These are phyloP conservation scores for Malassezia brasiliensis DNA, from an alignment of 1,284 basidiomycete genomes.

Conservation along the genomic window DNA sequence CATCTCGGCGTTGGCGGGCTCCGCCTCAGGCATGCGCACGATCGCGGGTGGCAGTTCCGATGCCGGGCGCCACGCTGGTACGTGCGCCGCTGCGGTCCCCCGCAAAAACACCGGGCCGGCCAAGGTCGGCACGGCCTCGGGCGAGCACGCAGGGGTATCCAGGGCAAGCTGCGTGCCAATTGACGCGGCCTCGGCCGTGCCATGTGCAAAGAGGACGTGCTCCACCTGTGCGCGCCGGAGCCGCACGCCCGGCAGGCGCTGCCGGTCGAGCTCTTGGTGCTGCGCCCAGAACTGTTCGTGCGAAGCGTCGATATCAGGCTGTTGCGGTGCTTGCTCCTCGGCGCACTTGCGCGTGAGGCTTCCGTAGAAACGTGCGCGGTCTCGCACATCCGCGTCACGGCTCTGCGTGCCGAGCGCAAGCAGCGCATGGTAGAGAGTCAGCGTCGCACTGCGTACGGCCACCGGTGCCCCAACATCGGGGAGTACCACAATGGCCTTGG, in stretches of 20 bases:
- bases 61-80: not conserved
- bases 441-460: constrained; percentile 7
- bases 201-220: constrained; percentile 27
- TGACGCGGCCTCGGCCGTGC: not conserved
- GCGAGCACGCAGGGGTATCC: not conserved
- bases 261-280: constrained; percentile 18
- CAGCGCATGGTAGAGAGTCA: constrained; percentile 21
- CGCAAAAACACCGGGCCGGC: not conserved
- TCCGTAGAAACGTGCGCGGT: constrained; percentile 36
- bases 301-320: constrained; percentile 1
- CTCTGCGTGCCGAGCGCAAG: constrained; percentile 35
- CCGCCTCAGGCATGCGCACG: constrained; percentile 11
- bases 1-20: constrained; percentile 5
- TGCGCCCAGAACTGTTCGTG: constrained; percentile 5
- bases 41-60: constrained; percentile 21
- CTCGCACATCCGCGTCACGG: constrained; percentile 33
- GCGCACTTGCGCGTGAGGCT: constrained; percentile 25
- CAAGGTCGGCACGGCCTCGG: not conserved
- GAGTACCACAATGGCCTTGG: constrained; percentile 30
- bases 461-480: constrained; percentile 10
- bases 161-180: not conserved
- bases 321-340: constrained; percentile 6
- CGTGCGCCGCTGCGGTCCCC: not conserved
- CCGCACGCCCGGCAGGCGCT: constrained; percentile 23
- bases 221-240: constrained; percentile 29